These are phyloP conservation scores for Coprinellus micaceus DNA, from an alignment of 768 basidiomycete genomes.

Conservation along the genomic window DNA sequence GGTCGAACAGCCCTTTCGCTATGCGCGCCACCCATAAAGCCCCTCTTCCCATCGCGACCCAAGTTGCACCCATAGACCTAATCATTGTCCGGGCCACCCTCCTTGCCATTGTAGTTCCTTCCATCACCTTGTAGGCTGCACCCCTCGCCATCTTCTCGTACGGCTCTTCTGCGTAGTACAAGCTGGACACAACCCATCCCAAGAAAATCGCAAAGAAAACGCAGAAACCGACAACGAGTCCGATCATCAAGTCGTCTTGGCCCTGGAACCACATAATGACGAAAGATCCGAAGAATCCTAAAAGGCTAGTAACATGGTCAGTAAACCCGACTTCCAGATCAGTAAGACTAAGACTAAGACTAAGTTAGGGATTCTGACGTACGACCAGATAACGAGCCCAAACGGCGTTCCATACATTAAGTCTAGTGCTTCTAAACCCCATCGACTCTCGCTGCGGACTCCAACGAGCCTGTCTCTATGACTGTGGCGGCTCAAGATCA, in stretches of 20 bases:
- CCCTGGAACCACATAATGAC: slow-evolving; percentile 17
- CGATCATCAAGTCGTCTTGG: slow-evolving; percentile 11
- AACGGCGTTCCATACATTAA: slow-evolving; percentile 14
- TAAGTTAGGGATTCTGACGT: background rate
- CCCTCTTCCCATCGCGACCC: background rate
- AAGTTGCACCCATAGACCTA: background rate
- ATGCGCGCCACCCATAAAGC: no score
- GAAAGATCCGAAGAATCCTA: slow-evolving; percentile 24
- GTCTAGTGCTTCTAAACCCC: slow-evolving; percentile 12
- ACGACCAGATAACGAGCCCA: slow-evolving; percentile 11
- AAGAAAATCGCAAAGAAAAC: slow-evolving; percentile 13
- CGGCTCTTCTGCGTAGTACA: slow-evolving; percentile 15
- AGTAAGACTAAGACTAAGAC: no score
- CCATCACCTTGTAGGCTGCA: background rate
- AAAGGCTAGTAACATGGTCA: slow-evolving; percentile 11
- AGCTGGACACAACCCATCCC: slow-evolving; percentile 18
- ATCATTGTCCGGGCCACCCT: no score
- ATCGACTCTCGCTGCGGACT: slow-evolving; percentile 3
- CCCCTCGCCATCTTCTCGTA: slow-evolving; percentile 8
- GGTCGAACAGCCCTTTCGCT: no score
- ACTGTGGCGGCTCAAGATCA: slow-evolving; percentile 8
- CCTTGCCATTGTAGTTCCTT: background rate
- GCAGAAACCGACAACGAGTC: slow-evolving; percentile 15
- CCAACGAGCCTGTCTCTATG: slow-evolving; percentile 6
- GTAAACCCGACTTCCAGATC: no score